These are phyloP conservation scores for Claviceps purpurea DNA, from an alignment of 2,329 filamentous ascomycete genomes.

Conservation along the genomic window DNA sequence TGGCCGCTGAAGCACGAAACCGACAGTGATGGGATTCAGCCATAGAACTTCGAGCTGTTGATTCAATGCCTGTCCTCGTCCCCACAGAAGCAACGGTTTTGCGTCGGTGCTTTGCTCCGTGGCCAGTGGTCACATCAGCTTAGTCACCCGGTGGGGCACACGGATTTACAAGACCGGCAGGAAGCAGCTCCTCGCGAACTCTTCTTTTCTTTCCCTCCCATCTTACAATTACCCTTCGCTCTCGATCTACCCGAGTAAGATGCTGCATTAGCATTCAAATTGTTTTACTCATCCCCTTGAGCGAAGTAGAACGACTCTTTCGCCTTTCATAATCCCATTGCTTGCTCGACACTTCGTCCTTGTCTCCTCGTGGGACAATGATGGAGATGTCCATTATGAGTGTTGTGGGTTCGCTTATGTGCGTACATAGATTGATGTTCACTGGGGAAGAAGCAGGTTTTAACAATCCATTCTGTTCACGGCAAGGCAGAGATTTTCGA, in stretches of 20 bases:
- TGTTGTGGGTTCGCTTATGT: conserved; percentile 49
- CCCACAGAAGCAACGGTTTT: too few relatives aligned
- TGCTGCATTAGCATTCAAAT: conserved; percentile 14
- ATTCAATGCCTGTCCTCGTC: too few relatives aligned
- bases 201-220: conserved; percentile 23
- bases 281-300: conserved; percentile 29
- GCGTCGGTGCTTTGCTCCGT: not conserved
- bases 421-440: conserved; percentile 32
- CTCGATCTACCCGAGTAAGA: conserved; percentile 21
- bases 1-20: not conserved
- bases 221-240: conserved; percentile 34
- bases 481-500: not conserved
- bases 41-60: too few relatives aligned
- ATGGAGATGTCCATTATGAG: conserved; percentile 18
- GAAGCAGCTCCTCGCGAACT: not conserved
- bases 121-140: not conserved
- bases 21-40: not conserved
- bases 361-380: conserved; percentile 9
- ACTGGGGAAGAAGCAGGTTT: too few relatives aligned
- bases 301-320: conserved; percentile 38
- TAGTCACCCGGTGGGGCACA: conserved; percentile 2
- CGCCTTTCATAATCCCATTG: conserved; percentile 49
- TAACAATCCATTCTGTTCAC: too few relatives aligned
- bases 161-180: not conserved
- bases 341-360: conserved; percentile 22